Conservation (phyloP, 129 eudicot genomes). For the Artemisia tridentata region DNA sequence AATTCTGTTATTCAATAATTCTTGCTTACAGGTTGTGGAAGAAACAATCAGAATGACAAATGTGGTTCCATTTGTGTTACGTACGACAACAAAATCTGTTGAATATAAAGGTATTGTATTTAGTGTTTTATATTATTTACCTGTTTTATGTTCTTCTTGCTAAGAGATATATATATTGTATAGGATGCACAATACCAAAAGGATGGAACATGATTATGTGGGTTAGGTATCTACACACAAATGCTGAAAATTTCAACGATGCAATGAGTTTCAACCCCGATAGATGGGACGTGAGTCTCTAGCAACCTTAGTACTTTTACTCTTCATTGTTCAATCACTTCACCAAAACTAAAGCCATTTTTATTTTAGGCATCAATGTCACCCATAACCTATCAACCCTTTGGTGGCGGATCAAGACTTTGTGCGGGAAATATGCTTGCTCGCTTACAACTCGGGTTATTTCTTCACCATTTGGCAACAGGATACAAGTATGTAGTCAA, state of each 20-base stretch:
- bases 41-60: constrained; percentile 48
- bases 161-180: background rate
- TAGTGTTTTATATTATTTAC: background rate
- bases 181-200: constrained; percentile 43
- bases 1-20: too few species aligned
- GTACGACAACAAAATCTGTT: constrained; percentile 31
- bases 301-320: background rate
- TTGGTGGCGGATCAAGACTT: constrained; percentile 44
- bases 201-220: constrained; percentile 47
- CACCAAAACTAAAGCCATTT: background rate
- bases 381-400: constrained; percentile 37
- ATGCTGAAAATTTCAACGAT: constrained; percentile 47
- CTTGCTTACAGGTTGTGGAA: constrained; percentile 35
- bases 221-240: constrained; percentile 43
- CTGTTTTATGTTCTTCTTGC: background rate
- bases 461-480: constrained; percentile 39
- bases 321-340: background rate
- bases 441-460: constrained; percentile 44
- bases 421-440: constrained; percentile 55
- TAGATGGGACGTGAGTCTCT: constrained; percentile 52
- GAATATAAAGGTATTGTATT: constrained; percentile 31
- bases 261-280: constrained; percentile 53
- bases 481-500: constrained; percentile 40
- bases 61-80: constrained; percentile 31
- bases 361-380: constrained; percentile 22